Base-by-base conservation (phyloP, 2,329 filamentous ascomycete species). In the Penicillium brevicompactum region DNA sequence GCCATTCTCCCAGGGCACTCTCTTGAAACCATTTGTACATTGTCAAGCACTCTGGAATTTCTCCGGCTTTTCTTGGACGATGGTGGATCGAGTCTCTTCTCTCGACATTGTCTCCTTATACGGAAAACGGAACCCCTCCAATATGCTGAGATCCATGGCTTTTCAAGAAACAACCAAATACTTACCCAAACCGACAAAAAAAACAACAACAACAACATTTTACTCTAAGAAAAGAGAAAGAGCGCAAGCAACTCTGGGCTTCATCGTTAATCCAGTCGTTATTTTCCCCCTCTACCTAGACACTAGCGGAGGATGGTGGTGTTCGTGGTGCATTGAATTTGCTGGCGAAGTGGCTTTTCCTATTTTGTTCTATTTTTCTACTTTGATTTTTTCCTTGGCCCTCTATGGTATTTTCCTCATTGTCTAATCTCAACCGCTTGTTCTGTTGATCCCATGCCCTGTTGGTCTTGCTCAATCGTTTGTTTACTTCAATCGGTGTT, bases 241-340 rank as follows among this genome's bases (percentile, higher is more conserved):
- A 60, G 67, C 65, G 65, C 65, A 63, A 65, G 63, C 59, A 62
- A 61, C 64, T 64, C 62, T 62, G 66, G 70, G 66, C 61, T 64
- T 62, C 56, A 56, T 64, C 53, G 62, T 63, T 59, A 54, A 62
- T 62, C 58, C 63, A 53, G 59, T 62, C 61, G 61, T 64, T 66
- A 55, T 62, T 62, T 61, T 59, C 48, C 63, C 65, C 69, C 61
- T 70, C 70, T 70, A 60, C 62, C 69, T 71, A 70, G 69, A 72
- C 61, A 57, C 64, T 65, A 63, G 69, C 65, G 67, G 69, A 71
- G 64, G 68, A 52, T 65, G 63, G 66, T 64, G 70, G 71, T 73
- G 71, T 74, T 72, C 60, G 62, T 67, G 71, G 70, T 72, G 71
- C 68, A 69, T 67, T 66, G 56, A 65, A 45, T 65, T 65, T 58